Conservation (phyloP, 176 grass and related monocot genomes). For the Aegilops bicornis region DNA sequence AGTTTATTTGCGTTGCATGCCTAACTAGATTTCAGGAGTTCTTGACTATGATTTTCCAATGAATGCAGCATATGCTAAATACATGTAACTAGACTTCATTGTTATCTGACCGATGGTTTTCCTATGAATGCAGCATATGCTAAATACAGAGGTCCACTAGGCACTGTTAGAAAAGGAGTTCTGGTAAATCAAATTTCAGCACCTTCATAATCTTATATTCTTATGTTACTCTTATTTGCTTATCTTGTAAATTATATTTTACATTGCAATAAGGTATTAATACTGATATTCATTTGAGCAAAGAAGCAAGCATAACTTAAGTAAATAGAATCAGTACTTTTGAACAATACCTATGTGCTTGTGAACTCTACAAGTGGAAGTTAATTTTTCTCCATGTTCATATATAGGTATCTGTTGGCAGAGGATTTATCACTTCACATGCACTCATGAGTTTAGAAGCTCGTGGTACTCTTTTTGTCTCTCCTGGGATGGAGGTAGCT, state of each 20-base stretch:
- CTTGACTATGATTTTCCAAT: slow-evolving; percentile 30
- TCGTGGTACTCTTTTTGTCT: slow-evolving; percentile 94
- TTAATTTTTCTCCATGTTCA: slow-evolving; percentile 27
- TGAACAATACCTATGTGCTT: slow-evolving; percentile 16
- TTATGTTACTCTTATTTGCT: slow-evolving; percentile 1
- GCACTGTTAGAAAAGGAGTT: slow-evolving; percentile 96
- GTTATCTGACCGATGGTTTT: slow-evolving; percentile 30
- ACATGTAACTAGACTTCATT: slow-evolving; percentile 30
- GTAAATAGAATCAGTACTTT: slow-evolving; percentile 6
- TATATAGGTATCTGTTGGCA: slow-evolving; percentile 81
- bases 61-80: slow-evolving; percentile 84
- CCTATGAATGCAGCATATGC: slow-evolving; percentile 78
- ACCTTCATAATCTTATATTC: slow-evolving; percentile 21
- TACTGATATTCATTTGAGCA: not conserved
- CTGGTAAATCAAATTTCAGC: slow-evolving; percentile 59
- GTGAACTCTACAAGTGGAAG: slow-evolving; percentile 11
- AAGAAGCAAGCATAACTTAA: not conserved
- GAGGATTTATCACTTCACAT: slow-evolving; percentile 83
- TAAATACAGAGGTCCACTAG: slow-evolving; percentile 86
- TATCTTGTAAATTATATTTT: slow-evolving; percentile 2
- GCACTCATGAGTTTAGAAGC: slow-evolving; percentile 99
- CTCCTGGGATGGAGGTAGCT: slow-evolving; percentile 91
- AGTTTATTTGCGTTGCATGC: slow-evolving; percentile 1
- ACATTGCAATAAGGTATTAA: not conserved
- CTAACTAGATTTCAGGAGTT: slow-evolving; percentile 15